Evolutionary conservation across 1,139 yeast species (phyloP).

Genomic region (Hyphopichia khmerensis): DNA sequence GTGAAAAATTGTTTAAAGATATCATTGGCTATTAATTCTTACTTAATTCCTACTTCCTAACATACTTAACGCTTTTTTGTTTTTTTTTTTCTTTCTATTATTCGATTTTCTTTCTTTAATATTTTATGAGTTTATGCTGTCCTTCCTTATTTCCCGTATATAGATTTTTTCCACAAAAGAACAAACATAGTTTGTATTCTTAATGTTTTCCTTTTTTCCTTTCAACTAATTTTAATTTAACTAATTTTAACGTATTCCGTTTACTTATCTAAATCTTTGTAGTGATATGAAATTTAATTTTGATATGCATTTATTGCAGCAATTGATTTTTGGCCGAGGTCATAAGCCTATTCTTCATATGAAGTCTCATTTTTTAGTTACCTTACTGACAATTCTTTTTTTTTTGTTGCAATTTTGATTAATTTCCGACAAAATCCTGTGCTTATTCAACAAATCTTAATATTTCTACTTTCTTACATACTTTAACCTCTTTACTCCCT

Average conservation of each 20-base stretch:
- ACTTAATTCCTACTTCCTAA: neutral
- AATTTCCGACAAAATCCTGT: too few species aligned
- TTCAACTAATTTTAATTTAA: neutral
- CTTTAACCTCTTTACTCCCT: too few species aligned
- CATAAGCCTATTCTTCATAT: too few species aligned
- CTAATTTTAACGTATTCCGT: neutral
- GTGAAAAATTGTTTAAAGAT: conserved; percentile 74
- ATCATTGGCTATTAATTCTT: conserved; percentile 52
- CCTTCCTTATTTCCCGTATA: neutral
- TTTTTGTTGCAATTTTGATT: too few species aligned
- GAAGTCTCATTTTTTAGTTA: too few species aligned
- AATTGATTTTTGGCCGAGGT: too few species aligned
- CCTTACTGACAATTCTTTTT: too few species aligned
- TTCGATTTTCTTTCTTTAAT: neutral
- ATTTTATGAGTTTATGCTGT: neutral
- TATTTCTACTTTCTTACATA: too few species aligned
- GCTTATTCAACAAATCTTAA: too few species aligned
- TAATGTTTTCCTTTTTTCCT: neutral
- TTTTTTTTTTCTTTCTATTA: neutral
- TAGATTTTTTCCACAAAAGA: neutral
- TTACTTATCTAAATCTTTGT: too few species aligned
- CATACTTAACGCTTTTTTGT: neutral
- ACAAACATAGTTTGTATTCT: neutral
- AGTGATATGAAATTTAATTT: too few species aligned
- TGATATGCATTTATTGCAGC: too few species aligned